Base-by-base conservation (phyloP, 192 early-diverging fungal species). In the Backusella macrospora region DNA sequence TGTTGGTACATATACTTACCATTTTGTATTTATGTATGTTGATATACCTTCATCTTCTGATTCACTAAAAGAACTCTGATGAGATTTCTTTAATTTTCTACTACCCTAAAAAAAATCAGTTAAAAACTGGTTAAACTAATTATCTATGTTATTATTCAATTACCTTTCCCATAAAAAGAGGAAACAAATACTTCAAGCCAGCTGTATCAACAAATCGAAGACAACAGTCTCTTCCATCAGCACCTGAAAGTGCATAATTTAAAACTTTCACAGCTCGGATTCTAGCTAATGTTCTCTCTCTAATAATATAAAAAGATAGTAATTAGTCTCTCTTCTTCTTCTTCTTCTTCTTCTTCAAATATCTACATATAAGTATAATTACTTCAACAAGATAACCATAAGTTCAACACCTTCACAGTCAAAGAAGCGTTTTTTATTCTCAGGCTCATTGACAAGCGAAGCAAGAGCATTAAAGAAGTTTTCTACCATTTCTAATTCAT, bases 401-500 rank as follows among this genome's bases (percentile, higher is more conserved):
- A 98, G 75, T 74, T 98, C 96, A 21, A 97, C 82, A 13, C 98
- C 98, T 75, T 99, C 96, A 0, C 80, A 86, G 39, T 95, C 87
- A 10, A 94, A 73, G 79, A 99, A 98, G 14, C 71, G 52, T 47
- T 70, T 71, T 83, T 98, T 97, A 48, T 87, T 91, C 62, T 87
- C 85, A 5, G 84, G 80, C 47, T 92, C 90, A 16, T 79, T 79
- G 29, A 98, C 71, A n/a, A 86, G 76, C 21, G 88, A 87, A 79
- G 93, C 96, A 15, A 98, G 65, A 6, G 86, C 82, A 79, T 96
- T 92, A 75, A 98, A 95, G 18, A 94, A 81, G 76, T 97, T 98
- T 73, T 98, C 98, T 84, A 99, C 81, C 81, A 95, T 85, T 73
- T 99, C 98, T 46, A 90, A 83, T 71, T 97, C 96, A 72, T 96